Percentiles rank a stretch among this genome's conserved stretches.
Conservation (phyloP, 2,329 filamentous ascomycete genomes). For the Microthyrium microscopicum region DNA sequence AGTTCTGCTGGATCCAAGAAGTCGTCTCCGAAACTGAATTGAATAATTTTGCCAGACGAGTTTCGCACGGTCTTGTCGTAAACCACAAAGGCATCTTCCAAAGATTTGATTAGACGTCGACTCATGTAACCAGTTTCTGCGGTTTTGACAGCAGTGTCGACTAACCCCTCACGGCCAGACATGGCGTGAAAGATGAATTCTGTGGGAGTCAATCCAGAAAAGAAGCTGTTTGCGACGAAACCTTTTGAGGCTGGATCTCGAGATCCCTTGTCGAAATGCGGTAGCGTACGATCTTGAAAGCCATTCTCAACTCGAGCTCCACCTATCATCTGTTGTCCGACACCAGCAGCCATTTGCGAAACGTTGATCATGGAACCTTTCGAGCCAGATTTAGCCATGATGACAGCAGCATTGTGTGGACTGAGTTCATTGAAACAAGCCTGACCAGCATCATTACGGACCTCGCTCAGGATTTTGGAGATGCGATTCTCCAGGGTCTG, state of each 20-base stretch:
- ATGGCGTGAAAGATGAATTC: conserved; percentile 98
- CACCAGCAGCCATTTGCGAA: conserved; percentile 93
- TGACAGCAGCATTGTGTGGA: conserved; percentile 76
- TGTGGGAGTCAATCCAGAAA: conserved; percentile 71
- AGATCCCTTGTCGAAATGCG: conserved; percentile 88
- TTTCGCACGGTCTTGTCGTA: conserved; percentile 94
- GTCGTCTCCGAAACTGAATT: conserved; percentile 95
- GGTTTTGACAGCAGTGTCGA: conserved; percentile 97
- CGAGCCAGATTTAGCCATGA: conserved; percentile 95
- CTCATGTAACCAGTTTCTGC: conserved; percentile 99
- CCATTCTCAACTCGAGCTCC: conserved; percentile 85
- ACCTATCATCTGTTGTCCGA: conserved; percentile 95
- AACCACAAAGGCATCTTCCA: conserved; percentile 83
- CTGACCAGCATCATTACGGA: conserved; percentile 78
- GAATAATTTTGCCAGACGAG: conserved; percentile 73
- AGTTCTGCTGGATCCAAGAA: conserved; percentile 93
- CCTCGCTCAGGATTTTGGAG: conserved; percentile 79
- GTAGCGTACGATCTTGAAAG: conserved; percentile 87
- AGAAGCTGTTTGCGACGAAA: conserved; percentile 96
- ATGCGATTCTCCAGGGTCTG: conserved; percentile 81
- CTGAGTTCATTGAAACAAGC: conserved; percentile 83
- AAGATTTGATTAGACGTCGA: conserved; percentile 87
- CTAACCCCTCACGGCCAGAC: conserved; percentile 91
- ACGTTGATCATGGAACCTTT: conserved; percentile 98
- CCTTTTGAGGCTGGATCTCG: conserved; percentile 89